Base-by-base conservation (phyloP, 176 grass and related monocot genomes). In the Cenchrus americanus region DNA sequence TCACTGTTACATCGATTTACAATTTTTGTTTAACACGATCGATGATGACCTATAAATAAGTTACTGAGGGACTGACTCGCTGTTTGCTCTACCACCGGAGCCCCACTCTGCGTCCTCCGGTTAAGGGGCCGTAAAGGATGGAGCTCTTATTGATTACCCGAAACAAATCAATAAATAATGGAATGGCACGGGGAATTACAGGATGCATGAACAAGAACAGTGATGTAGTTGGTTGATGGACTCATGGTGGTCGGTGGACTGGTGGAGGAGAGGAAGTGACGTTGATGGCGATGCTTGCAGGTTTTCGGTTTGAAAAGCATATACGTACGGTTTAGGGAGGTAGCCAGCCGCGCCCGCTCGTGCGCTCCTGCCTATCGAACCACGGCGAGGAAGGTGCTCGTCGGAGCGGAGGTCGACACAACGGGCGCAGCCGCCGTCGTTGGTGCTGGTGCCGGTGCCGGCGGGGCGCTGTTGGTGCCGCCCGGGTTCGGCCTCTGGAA, bases 81-180 rank as follows among this genome's bases (percentile, higher is more conserved):
- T 72, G 48, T 61, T 80, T 80, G 62, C 69, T 87, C 69, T 84
- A 84, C 85, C 67, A 66, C 69, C 75, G 60, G 61, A 27, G 2
- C 65, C 79, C 64, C 79, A 81, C 46, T 69, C 80, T 48, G 53
- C 76, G 69, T 84, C 85, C 85, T 87, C 70, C 68, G 75, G 68
- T 87, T 73, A 40, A 83, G 75, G 75, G 80, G 72, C 62, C 69
- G 80, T 18, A 40, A 40, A 75, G 75, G 49, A 76, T 50, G 53
- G 80, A 75, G 76, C 62, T 48, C 85, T 91, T 91, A 91, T 87
- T 90, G 84, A 90, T 87, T 91, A 84, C 71, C 87, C 66, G 50
- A 37, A 87, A 87, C 62, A 80, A 91, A 91, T 87, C 69, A 91
- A 87, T 87, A 84, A 91, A 91, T 91, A 91, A 91, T 91, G 81